phyloP scores from a whole-genome alignment of 2,329 filamentous ascomycete species.

The Cordyceps militaris region DNA sequence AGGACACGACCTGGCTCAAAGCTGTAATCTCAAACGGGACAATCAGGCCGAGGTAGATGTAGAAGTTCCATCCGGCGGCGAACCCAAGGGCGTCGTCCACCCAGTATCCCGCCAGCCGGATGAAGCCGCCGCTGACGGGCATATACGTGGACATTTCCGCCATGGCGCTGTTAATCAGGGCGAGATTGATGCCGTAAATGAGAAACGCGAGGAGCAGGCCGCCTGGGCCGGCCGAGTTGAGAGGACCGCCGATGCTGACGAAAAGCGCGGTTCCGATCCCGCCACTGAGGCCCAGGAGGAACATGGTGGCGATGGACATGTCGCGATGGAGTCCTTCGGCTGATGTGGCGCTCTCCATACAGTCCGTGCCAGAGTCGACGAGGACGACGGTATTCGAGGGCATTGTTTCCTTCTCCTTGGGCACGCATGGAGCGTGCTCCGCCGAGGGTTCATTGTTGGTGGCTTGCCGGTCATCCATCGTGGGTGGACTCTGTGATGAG shows the following conservation, averaged over 20 bases:
- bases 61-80: slow-evolving; percentile 37
- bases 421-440: no score
- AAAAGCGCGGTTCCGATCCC: background rate
- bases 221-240: slow-evolving; percentile 34
- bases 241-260: slow-evolving; percentile 50
- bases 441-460: no score
- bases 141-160: slow-evolving; percentile 59
- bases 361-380: no score
- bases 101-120: slow-evolving; percentile 58
- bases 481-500: no score
- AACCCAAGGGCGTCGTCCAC: slow-evolving; percentile 58
- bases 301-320: slow-evolving; percentile 7
- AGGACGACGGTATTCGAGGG: no score
- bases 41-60: slow-evolving; percentile 34
- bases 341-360: no score
- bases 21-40: slow-evolving; percentile 38
- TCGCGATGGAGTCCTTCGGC: slow-evolving; percentile 7
- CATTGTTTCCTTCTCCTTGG: no score
- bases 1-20: background rate
- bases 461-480: no score
- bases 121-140: slow-evolving; percentile 56
- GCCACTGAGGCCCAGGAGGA: slow-evolving; percentile 31
- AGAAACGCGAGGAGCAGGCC: slow-evolving; percentile 52
- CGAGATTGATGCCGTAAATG: slow-evolving; percentile 48
- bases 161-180: slow-evolving; percentile 55